phyloP scores from a whole-genome alignment of 2,329 filamentous ascomycete genomes.

The Neofusicoccum parvum region DNA sequence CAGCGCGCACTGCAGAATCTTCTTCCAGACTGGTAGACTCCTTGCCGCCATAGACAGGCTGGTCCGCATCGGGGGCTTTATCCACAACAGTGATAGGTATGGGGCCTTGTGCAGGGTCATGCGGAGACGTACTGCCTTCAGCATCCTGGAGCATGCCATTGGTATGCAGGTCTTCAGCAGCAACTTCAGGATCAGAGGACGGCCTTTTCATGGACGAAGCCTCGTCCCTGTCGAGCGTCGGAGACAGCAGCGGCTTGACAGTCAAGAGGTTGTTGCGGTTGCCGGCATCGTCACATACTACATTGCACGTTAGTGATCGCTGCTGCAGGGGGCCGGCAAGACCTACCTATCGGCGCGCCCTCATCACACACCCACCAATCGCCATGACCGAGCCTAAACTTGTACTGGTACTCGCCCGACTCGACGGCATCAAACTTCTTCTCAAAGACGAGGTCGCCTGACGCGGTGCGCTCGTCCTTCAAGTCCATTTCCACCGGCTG shows the following conservation, averaged over 20 bases:
- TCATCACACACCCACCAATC: slow-evolving; percentile 74
- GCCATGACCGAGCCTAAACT: slow-evolving; percentile 67
- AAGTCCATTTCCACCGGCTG: slow-evolving; percentile 65
- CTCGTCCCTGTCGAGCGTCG: neutral
- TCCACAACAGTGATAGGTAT: slow-evolving; percentile 31
- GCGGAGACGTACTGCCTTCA: slow-evolving; percentile 11
- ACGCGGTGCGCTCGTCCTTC: slow-evolving; percentile 47
- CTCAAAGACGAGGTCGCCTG: slow-evolving; percentile 61
- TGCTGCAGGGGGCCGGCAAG: neutral
- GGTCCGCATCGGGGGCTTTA: slow-evolving; percentile 27
- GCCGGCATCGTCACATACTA: slow-evolving; percentile 55
- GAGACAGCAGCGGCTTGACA: slow-evolving; percentile 29
- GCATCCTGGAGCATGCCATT: neutral
- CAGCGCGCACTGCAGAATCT: slow-evolving; percentile 27
- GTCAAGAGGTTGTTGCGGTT: slow-evolving; percentile 57
- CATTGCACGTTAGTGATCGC: slow-evolving; percentile 26
- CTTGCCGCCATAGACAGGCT: slow-evolving; percentile 26
- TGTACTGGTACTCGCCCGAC: slow-evolving; percentile 70
- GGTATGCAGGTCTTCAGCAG: neutral
- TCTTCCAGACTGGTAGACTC: slow-evolving; percentile 24
- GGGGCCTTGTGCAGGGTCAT: slow-evolving; percentile 23
- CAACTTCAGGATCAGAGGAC: slow-evolving; percentile 6
- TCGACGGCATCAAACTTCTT: slow-evolving; percentile 58
- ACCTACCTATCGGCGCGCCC: slow-evolving; percentile 58
- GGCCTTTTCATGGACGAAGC: neutral